These are phyloP conservation scores for Suillus brevipes DNA, from an alignment of 768 basidiomycete species.

Conservation along the genomic window DNA sequence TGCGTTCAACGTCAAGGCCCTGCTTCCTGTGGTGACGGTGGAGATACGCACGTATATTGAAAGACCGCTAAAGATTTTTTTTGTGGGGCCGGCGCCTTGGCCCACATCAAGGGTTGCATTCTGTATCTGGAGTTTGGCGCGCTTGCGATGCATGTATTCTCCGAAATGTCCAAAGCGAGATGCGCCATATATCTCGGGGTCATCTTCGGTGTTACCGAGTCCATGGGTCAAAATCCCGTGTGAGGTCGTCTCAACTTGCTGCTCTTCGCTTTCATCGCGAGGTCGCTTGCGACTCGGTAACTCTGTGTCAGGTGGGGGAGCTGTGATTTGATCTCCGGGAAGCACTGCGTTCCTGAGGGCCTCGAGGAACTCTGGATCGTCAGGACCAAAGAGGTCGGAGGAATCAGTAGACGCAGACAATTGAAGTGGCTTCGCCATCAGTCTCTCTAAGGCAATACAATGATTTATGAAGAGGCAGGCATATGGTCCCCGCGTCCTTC, in stretches of 20 bases:
- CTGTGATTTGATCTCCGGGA: slow-evolving; percentile 43
- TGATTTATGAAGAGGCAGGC: background rate
- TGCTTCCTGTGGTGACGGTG: background rate
- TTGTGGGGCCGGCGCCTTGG: slow-evolving; percentile 28
- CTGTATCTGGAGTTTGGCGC: slow-evolving; percentile 87
- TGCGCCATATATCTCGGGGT: slow-evolving; percentile 66
- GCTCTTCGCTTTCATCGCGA: background rate
- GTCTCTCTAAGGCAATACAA: background rate
- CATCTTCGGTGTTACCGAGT: slow-evolving; percentile 22
- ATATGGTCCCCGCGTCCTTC: background rate
- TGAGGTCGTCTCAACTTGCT: background rate
- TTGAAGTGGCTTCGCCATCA: slow-evolving; percentile 8
- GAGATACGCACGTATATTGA: slow-evolving; percentile 74
- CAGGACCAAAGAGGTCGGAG: slow-evolving; percentile 56
- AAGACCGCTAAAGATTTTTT: slow-evolving; percentile 68
- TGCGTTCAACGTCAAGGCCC: slow-evolving; percentile 27
- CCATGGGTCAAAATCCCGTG: background rate
- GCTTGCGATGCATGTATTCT: slow-evolving; percentile 88
- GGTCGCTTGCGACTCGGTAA: background rate
- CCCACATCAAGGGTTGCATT: slow-evolving; percentile 44
- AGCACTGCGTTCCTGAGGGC: slow-evolving; percentile 46
- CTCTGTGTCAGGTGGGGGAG: background rate
- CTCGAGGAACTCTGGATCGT: slow-evolving; percentile 53
- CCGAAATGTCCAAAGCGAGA: slow-evolving; percentile 81
- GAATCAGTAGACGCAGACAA: slow-evolving; percentile 32